Conservation (phyloP, 768 basidiomycete genomes). For the Chiua virens region DNA sequence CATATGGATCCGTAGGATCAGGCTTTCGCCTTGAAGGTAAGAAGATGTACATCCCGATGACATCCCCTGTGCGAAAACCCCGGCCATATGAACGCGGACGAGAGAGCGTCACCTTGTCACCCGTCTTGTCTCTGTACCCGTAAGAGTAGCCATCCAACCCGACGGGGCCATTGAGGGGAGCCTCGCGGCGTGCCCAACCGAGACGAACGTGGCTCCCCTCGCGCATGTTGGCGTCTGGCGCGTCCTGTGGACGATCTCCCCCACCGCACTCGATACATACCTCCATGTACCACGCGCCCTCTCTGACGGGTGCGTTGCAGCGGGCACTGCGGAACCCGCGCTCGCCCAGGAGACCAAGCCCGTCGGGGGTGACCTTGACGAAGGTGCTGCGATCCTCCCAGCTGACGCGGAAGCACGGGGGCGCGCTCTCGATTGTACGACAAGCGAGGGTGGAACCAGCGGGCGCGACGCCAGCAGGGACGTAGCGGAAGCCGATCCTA, state of each 20-base stretch:
- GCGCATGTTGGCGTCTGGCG: conserved; percentile 44
- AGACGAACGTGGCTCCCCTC: conserved; percentile 85
- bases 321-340: conserved; percentile 91
- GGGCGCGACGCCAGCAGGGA: conserved; percentile 72
- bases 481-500: conserved; percentile 76
- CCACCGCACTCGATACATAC: conserved; percentile 76
- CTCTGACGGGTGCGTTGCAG: conserved; percentile 83
- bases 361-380: conserved; percentile 77
- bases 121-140: conserved; percentile 86
- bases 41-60: conserved; percentile 91
- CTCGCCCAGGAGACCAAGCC: conserved; percentile 71
- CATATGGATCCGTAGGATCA: conserved; percentile 60
- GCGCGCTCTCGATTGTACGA: conserved; percentile 79
- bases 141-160: conserved; percentile 95
- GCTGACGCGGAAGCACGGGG: conserved; percentile 67
- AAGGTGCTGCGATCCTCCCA: conserved; percentile 92
- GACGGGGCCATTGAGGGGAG: conserved; percentile 89
- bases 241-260: conserved; percentile 47
- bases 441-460: conserved; percentile 60
- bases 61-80: conserved; percentile 77
- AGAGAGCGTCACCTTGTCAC: conserved; percentile 87
- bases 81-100: conserved; percentile 77
- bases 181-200: conserved; percentile 91
- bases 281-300: conserved; percentile 96
- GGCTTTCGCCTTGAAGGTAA: conserved; percentile 70